phyloP scores from a whole-genome alignment of 148 eudicot species.

The Salicornia ramosissima region DNA sequence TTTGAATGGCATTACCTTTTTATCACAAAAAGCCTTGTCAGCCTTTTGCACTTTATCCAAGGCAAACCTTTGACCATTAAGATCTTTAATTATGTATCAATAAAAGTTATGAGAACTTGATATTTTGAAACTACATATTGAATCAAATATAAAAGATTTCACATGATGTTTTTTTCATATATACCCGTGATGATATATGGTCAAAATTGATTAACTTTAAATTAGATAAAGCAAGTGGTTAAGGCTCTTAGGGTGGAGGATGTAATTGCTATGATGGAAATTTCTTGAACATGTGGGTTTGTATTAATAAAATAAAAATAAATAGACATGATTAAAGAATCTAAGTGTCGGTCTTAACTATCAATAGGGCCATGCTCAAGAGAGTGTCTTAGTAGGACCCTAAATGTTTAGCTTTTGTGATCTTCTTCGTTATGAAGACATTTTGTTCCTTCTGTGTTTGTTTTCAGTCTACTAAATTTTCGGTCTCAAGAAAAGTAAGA shows the following conservation, averaged over 20 bases:
- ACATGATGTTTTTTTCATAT: too few species aligned
- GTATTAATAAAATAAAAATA: not conserved
- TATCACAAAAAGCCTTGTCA: not conserved
- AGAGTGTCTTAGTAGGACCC: not conserved
- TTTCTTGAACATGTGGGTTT: not conserved
- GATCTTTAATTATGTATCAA: too few species aligned
- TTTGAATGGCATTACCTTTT: not conserved
- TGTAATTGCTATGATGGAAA: not conserved
- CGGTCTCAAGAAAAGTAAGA: not conserved
- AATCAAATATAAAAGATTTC: not conserved
- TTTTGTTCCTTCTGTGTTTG: not conserved
- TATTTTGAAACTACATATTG: too few species aligned
- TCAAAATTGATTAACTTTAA: not conserved
- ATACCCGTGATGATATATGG: not conserved
- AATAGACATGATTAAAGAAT: too few species aligned
- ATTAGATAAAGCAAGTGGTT: not conserved
- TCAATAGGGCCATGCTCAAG: not conserved
- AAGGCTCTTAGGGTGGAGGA: not conserved
- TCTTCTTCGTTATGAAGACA: not conserved
- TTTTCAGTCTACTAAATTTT: not conserved
- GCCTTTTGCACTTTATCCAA: not conserved
- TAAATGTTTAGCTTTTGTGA: not conserved
- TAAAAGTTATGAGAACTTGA: too few species aligned
- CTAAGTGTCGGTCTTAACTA: too few species aligned
- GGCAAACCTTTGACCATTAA: not conserved